Conservation (phyloP, 495 filamentous ascomycete genomes). For the Sabuloglossum arenarium region DNA sequence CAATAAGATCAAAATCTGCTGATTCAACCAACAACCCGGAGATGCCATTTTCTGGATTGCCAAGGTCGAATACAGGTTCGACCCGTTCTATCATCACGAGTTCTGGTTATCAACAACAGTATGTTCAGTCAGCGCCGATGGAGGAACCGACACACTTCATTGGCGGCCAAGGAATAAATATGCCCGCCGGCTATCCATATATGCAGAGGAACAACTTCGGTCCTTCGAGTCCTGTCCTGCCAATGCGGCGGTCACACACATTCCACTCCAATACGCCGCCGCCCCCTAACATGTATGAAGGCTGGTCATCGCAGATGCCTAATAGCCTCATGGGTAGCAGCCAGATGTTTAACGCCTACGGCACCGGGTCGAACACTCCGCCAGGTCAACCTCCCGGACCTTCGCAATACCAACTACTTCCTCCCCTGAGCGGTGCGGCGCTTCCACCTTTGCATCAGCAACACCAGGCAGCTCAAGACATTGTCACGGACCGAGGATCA, state of each 20-base stretch:
- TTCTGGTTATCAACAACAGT: not conserved
- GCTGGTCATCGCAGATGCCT: not conserved
- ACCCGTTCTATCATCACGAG: not conserved
- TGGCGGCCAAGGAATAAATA: not conserved
- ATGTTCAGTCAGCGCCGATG: not conserved
- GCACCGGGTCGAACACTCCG: not conserved
- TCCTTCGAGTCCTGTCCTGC: not conserved
- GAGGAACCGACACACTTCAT: not conserved
- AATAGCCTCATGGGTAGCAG: not conserved
- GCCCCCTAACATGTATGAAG: not conserved
- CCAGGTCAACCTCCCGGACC: not conserved
- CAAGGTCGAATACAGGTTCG: not conserved
- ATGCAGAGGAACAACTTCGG: not conserved
- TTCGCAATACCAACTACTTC: not conserved
- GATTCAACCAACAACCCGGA: not conserved
- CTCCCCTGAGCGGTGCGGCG: not conserved
- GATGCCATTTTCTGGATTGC: not conserved
- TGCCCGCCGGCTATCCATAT: not conserved
- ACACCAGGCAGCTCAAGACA: not conserved
- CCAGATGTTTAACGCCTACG: not conserved
- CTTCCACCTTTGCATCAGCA: not conserved
- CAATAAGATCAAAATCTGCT: not conserved
- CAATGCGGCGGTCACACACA: not conserved
- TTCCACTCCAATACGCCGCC: not conserved
- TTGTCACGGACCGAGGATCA: not conserved